A percentile compares a stretch with the other conserved stretches of the same genome.
Conservation (phyloP, 306 rosid species). For the Cucurbita argyrosperma region DNA sequence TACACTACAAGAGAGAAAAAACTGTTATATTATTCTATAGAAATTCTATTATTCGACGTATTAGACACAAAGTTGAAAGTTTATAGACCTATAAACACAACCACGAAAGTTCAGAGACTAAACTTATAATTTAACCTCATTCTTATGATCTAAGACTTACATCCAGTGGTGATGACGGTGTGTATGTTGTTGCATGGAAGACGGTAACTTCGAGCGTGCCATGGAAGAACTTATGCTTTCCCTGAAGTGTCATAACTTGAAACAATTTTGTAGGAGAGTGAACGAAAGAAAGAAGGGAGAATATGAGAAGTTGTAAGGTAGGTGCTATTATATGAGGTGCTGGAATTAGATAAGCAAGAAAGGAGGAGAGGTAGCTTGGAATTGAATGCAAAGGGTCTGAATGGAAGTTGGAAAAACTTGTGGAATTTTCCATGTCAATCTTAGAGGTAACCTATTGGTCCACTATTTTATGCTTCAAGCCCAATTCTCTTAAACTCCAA, state of each 20-base stretch:
- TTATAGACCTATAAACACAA: neutral
- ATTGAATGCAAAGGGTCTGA: conserved; percentile 27
- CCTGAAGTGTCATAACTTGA: conserved; percentile 31
- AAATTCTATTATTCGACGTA: neutral
- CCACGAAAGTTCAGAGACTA: no score
- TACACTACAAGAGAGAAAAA: conserved; percentile 31
- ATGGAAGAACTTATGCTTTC: conserved; percentile 42
- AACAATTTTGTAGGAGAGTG: neutral
- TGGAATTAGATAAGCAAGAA: conserved; percentile 4
- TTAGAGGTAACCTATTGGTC: conserved; percentile 32
- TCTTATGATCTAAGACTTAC: conserved; percentile 25
- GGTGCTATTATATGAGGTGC: conserved; percentile 5
- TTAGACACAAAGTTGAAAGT: neutral
- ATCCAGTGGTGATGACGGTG: conserved; percentile 51
- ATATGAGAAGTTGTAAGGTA: neutral
- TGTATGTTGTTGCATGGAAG: conserved; percentile 66
- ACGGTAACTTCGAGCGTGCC: conserved; percentile 90
- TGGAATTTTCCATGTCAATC: conserved; percentile 25
- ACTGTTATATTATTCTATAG: no score
- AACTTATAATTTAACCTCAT: neutral
- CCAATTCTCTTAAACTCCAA: conserved; percentile 33
- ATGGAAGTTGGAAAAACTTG: conserved; percentile 57
- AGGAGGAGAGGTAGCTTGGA: conserved; percentile 29
- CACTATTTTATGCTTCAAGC: conserved; percentile 45
- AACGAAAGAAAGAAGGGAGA: neutral